phyloP scores from a whole-genome alignment of 352 stramenopile species.

The Phytopythium boreale region DNA sequence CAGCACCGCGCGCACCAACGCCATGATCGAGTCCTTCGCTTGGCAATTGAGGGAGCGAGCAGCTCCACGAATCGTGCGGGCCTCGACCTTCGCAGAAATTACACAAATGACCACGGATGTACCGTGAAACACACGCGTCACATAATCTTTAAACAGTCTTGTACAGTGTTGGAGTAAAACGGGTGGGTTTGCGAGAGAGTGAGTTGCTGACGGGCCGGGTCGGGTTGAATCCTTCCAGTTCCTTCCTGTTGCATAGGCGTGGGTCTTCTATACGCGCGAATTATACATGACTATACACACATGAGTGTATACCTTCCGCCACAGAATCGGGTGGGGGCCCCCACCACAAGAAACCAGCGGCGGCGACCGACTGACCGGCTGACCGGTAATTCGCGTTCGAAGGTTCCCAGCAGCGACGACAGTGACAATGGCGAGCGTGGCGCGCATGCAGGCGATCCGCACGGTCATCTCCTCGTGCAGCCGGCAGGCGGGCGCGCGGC shows the following conservation, averaged over 20 bases:
- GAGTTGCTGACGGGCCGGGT: no score
- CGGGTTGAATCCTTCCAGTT: no score
- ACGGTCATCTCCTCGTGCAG: slow-evolving; percentile 49
- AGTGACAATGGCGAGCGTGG: slow-evolving; percentile 6
- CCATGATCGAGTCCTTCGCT: neutral
- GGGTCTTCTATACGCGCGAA: no score
- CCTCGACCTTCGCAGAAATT: neutral
- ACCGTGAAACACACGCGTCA: neutral
- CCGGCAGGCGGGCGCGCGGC: slow-evolving; percentile 37
- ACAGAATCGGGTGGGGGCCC: no score
- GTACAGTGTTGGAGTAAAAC: neutral
- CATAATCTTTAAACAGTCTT: neutral
- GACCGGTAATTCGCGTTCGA: no score
- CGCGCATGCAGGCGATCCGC: slow-evolving; percentile 69
- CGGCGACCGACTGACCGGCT: no score
- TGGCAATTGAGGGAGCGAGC: neutral
- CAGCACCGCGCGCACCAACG: neutral
- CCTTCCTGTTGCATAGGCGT: no score
- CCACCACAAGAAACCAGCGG: no score
- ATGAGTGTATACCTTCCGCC: no score
- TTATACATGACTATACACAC: no score
- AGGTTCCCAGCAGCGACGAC: neutral
- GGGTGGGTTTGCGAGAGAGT: no score
- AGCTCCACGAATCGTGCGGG: slow-evolving; percentile 1
- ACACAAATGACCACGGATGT: neutral